These are phyloP conservation scores for Umbellularia californica DNA, from an alignment of 164 flowering plant species.

Conservation along the genomic window DNA sequence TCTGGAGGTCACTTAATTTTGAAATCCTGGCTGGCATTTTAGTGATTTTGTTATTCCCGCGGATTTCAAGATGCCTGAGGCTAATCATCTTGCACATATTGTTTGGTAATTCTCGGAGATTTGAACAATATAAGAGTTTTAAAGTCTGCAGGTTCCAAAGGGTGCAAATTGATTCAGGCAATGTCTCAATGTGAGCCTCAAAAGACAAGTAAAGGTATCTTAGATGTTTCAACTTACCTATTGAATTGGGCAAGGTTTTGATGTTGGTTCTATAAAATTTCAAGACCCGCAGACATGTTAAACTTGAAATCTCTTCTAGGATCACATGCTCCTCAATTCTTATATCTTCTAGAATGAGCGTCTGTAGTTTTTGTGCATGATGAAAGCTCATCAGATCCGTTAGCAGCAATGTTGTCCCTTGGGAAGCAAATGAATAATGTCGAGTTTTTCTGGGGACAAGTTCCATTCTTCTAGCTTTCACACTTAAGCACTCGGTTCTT, in stretches of 20 bases:
- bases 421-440: no score
- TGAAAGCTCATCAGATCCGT: no score
- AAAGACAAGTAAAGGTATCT: background rate
- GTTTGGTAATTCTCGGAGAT: constrained; percentile 12
- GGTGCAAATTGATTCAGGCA: constrained; percentile 18
- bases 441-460: no score
- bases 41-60: no score
- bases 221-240: constrained; percentile 2
- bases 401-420: no score
- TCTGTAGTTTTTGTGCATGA: no score
- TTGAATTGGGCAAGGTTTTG: background rate
- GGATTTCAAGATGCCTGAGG: constrained; percentile 12
- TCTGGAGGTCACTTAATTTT: constrained; percentile 7
- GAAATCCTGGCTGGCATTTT: constrained; percentile 7
- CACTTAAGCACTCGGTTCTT: background rate
- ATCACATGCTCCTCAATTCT: no score
- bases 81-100: background rate
- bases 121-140: constrained; percentile 12
- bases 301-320: background rate
- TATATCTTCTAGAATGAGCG: no score
- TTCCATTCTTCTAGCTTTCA: no score
- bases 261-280: background rate
- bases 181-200: background rate
- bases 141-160: constrained; percentile 20
- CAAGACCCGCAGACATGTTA: background rate